Conservation (phyloP, 2,329 filamentous ascomycete species). For the Endoconidiophora polonica region DNA sequence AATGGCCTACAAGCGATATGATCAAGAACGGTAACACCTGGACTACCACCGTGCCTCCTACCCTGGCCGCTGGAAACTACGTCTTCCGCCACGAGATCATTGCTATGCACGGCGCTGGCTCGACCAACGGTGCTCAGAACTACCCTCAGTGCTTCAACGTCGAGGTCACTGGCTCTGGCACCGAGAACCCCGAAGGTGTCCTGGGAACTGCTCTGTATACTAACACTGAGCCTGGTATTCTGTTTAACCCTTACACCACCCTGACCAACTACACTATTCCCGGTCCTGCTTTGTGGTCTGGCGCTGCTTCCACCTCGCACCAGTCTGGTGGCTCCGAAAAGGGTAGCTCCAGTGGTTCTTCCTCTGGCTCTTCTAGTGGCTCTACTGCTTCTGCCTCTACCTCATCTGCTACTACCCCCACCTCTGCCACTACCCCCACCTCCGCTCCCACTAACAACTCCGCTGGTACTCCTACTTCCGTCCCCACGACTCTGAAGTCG, state of each 20-base stretch:
- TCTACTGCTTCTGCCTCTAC: neutral
- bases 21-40: conserved; percentile 23
- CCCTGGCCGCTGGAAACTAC: conserved; percentile 25
- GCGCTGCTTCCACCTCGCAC: conserved; percentile 5
- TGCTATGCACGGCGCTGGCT: conserved; percentile 28
- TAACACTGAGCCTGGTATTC: conserved; percentile 19
- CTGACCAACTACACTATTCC: conserved; percentile 17
- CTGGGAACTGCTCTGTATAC: conserved; percentile 19
- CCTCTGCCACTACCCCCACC: neutral
- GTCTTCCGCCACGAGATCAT: conserved; percentile 36
- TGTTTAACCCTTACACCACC: conserved; percentile 20
- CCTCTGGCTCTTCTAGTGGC: neutral
- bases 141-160: conserved; percentile 36
- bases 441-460: neutral
- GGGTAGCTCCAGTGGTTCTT: neutral
- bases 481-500: neutral
- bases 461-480: neutral
- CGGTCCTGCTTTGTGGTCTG: conserved; percentile 17
- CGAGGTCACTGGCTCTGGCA: conserved; percentile 26
- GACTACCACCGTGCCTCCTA: conserved; percentile 20
- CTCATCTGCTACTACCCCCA: neutral
- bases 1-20: conserved; percentile 25
- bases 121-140: conserved; percentile 31
- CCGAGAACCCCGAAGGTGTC: conserved; percentile 19
- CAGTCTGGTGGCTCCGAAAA: conserved; percentile 13